Percentiles rank a stretch among this genome's conserved stretches.
phyloP scores from a whole-genome alignment of 2,329 filamentous ascomycete species.

The Aspergillus fructus region DNA sequence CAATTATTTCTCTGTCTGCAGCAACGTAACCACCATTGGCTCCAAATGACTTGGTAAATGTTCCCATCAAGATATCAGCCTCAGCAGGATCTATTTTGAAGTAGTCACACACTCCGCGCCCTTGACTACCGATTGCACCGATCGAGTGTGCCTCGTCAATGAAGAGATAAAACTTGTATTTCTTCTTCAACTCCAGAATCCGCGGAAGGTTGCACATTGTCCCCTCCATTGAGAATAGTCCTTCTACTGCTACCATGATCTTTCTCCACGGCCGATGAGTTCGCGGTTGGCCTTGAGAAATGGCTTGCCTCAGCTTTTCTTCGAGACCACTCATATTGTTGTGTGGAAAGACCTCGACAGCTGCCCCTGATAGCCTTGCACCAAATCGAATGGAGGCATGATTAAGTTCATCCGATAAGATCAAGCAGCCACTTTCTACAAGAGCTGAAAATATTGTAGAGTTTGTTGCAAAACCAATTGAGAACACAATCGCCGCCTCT shows the following conservation, averaged over 20 bases:
- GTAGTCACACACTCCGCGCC: slow-evolving; percentile 92
- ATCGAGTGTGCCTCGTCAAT: slow-evolving; percentile 94
- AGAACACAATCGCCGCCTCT: slow-evolving; percentile 88
- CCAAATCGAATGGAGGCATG: slow-evolving; percentile 94
- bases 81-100: slow-evolving; percentile 82
- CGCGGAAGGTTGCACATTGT: slow-evolving; percentile 93
- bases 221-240: slow-evolving; percentile 97
- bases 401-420: slow-evolving; percentile 93
- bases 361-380: slow-evolving; percentile 82
- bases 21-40: slow-evolving; percentile 94
- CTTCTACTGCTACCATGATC: slow-evolving; percentile 91
- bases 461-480: slow-evolving; percentile 96
- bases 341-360: slow-evolving; percentile 93
- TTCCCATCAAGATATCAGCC: slow-evolving; percentile 94
- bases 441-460: slow-evolving; percentile 88
- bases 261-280: slow-evolving; percentile 98
- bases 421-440: slow-evolving; percentile 83
- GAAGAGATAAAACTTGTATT: slow-evolving; percentile 94
- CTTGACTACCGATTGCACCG: slow-evolving; percentile 82
- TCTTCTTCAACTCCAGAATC: slow-evolving; percentile 77
- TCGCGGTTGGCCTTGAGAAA: slow-evolving; percentile 90
- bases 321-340: slow-evolving; percentile 89
- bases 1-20: slow-evolving; percentile 82
- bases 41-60: slow-evolving; percentile 93
- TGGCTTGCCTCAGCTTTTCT: slow-evolving; percentile 77